Conservation (phyloP, 345 rosid species). For the Citrus reticulata region DNA sequence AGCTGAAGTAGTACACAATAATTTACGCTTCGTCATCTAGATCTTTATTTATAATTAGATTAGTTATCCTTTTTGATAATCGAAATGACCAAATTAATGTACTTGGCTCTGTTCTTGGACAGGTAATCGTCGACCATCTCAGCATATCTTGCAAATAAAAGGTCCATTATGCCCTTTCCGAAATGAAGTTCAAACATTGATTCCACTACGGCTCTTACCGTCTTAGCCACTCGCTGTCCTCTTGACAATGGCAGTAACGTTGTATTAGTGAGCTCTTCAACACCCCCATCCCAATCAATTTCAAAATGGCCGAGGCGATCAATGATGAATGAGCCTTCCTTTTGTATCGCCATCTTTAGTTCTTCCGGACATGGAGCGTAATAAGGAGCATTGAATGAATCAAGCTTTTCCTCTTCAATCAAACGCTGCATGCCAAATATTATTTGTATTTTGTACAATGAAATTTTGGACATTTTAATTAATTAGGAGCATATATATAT, state of each 20-base stretch:
- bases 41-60: neutral
- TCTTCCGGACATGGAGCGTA: constrained; percentile 68
- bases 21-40: no score
- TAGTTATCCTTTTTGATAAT: constrained; percentile 26
- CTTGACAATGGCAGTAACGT: constrained; percentile 9
- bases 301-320: constrained; percentile 44
- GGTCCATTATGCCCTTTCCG: constrained; percentile 42
- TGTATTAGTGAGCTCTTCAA: constrained; percentile 6
- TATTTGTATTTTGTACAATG: no score
- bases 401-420: constrained; percentile 53
- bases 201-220: constrained; percentile 73
- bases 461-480: no score
- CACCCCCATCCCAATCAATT: constrained; percentile 59
- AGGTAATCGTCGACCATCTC: constrained; percentile 44
- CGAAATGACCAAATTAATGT: constrained; percentile 39
- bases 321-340: constrained; percentile 59
- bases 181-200: constrained; percentile 59
- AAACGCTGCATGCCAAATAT: neutral
- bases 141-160: constrained; percentile 42
- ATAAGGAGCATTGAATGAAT: constrained; percentile 71
- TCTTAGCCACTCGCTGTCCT: constrained; percentile 48
- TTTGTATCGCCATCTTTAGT: constrained; percentile 36
- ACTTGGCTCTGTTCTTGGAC: constrained; percentile 30
- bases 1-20: no score
- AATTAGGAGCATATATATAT: no score